These are phyloP conservation scores for Paracoccidioides brasiliensis DNA, from an alignment of 2,329 filamentous ascomycete species.

Conservation along the genomic window DNA sequence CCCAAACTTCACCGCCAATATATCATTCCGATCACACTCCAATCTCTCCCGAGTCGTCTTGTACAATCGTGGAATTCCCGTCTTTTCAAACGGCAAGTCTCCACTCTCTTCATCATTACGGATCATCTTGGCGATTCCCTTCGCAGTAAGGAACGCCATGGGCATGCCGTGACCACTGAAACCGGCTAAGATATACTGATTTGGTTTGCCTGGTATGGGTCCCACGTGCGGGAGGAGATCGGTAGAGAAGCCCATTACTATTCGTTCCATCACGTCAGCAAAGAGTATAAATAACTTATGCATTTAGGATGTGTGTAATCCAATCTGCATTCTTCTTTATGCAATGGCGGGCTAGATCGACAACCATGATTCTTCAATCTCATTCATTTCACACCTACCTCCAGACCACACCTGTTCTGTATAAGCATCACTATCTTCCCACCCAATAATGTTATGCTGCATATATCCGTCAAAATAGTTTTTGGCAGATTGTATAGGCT, in stretches of 20 bases:
- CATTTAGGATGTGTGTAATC: neutral
- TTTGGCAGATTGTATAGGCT: conserved; percentile 34
- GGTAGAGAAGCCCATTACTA: conserved; percentile 40
- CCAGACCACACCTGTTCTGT: conserved; percentile 25
- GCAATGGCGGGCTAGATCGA: neutral
- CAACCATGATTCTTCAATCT: neutral
- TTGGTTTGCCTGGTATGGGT: conserved; percentile 28
- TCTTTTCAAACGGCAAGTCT: conserved; percentile 14
- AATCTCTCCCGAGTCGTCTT: conserved; percentile 20
- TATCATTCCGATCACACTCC: conserved; percentile 12
- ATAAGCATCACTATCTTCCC: conserved; percentile 23
- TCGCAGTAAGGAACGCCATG: conserved; percentile 46
- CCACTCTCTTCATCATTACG: conserved; percentile 7
- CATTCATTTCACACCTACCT: conserved; percentile 14
- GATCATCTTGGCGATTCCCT: conserved; percentile 45
- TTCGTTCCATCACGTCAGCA: conserved; percentile 15
- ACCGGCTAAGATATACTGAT: conserved; percentile 44
- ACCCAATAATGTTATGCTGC: conserved; percentile 25
- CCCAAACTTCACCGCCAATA: conserved; percentile 5
- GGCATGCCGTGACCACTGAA: conserved; percentile 60
- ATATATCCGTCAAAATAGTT: conserved; percentile 29
- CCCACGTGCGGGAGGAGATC: conserved; percentile 44
- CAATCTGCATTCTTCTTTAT: neutral
- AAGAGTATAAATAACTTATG: neutral
- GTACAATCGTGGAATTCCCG: conserved; percentile 22